Evolutionary conservation across 2,329 filamentous ascomycete genomes (phyloP), one percentile per base, ranked within the genome.

Genomic region (Ascochyta lentis): DNA sequence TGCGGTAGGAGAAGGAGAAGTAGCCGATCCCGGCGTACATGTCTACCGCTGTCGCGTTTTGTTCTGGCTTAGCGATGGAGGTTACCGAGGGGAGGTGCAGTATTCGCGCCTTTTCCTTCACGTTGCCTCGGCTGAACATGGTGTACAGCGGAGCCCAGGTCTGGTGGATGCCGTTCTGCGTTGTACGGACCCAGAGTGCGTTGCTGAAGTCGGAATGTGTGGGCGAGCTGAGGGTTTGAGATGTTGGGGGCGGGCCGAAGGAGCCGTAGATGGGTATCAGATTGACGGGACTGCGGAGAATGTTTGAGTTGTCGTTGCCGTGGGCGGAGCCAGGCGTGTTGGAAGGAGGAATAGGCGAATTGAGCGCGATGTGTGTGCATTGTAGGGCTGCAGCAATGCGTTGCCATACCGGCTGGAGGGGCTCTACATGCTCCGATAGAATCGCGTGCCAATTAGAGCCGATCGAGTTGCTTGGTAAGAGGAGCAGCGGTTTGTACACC

Each of bases 11-110:
- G 69, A 97, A 96, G 3, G 89, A 86, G 76, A 98, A 97, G 76
- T 97, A 97, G 5, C 94, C 94, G 61, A 97, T 96, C 0, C 94
- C 94, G 0, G 90, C 91, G 77, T 96, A 97, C 56, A 98, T 78
- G 74, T 98, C 94, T 0, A 96, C 84, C 1, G 76, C 78, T 1
- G 44, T 24, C 3, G 41, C 37, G 19, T 6, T 34, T 4, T 15
- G 16, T 9, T 12, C 23, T 26, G 38, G 7, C 16, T 33, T 34
- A 13, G 24, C 54, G 38, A 73, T 58, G 23, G 65, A 67, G 15
- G 49, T 46, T 1, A 79, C 67, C 7, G 69, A 68, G 7, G 77
- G 72, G 1, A 83, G 62, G 0, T 71, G 72, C 4, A 96, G 76
- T 1, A 97, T 76, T 12, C 94, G 81, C 0, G 89, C 87, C 73